These are phyloP conservation scores for Populus nigra DNA, from an alignment of 345 rosid genomes.

Conservation along the genomic window DNA sequence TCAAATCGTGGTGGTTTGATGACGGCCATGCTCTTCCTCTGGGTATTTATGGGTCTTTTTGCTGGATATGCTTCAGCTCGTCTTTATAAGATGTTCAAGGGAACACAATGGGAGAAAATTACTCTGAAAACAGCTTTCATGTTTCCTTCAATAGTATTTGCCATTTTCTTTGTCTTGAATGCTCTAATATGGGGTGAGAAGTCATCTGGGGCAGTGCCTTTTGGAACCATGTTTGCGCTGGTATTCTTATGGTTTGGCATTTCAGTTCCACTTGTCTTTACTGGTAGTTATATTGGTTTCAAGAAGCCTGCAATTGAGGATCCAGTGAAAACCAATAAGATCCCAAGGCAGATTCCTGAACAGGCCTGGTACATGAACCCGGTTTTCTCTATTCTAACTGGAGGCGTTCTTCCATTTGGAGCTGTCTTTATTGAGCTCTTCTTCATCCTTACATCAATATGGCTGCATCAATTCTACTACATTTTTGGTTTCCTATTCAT, in stretches of 20 bases:
- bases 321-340: slow-evolving; percentile 87
- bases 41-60: slow-evolving; percentile 91
- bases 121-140: slow-evolving; percentile 67
- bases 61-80: slow-evolving; percentile 81
- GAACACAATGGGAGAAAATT: slow-evolving; percentile 83
- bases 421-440: slow-evolving; percentile 94
- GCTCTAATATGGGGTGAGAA: slow-evolving; percentile 91
- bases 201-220: slow-evolving; percentile 93
- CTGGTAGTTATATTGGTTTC: slow-evolving; percentile 72
- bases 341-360: slow-evolving; percentile 79
- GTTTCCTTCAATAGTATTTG: slow-evolving; percentile 68
- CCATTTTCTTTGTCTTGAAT: slow-evolving; percentile 71
- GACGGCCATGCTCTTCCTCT: slow-evolving; percentile 84
- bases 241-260: slow-evolving; percentile 88
- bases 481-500: slow-evolving; percentile 89
- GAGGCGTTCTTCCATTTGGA: slow-evolving; percentile 93
- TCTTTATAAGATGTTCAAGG: slow-evolving; percentile 75
- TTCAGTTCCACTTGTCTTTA: slow-evolving; percentile 79
- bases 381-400: slow-evolving; percentile 68
- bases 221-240: slow-evolving; percentile 88
- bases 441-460: slow-evolving; percentile 86
- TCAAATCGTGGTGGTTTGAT: slow-evolving; percentile 89
- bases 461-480: slow-evolving; percentile 93
- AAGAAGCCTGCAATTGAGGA: slow-evolving; percentile 68
- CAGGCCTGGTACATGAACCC: slow-evolving; percentile 94